Base-by-base conservation (phyloP, 2,329 filamentous ascomycete species). In the Colletotrichum eleusines region DNA sequence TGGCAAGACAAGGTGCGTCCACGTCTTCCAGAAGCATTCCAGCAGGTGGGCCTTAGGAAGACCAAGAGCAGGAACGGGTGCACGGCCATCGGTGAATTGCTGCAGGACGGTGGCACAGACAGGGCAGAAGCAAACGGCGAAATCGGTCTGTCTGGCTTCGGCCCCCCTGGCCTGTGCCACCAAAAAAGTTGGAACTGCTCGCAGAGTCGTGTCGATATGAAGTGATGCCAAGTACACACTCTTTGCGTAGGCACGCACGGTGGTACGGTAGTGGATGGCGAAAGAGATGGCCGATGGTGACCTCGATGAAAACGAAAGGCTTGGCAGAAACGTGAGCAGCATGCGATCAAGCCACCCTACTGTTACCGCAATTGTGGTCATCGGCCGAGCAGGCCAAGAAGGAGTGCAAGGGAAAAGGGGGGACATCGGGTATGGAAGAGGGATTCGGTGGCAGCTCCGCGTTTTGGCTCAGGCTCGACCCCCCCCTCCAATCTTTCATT, bases 1-100 rank as follows among this genome's bases (percentile, higher is more conserved):
- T 42, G 40, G 42, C 55, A 50, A 60, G 55, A 50, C 55, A 50
- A 60, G 55, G 55, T 12, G 55, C 26, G 53, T 42, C 68, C 68
- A 71, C 58, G 51, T 55, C 68, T 71, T 71, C 68, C 64, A 71
- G 68, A 71, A 71, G 50, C 48, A 53, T 71, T 71, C 68, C 51
- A 58, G 59, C 63, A 20, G 20, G 67, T 66, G 63, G 63, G 48
- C 48, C 58, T 61, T 53, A 35, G 42, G 8, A 35, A 51, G 60
- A 42, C 60, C 48, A 57, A 35, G 50, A 46, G 26, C 63, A 55
- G 53, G 33, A 55, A 55, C 53, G 20, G 44, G 33, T 50, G 66
- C 60, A 40, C 61, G 66, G 53, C 35, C 51, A 48, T 51, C 28
- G 33, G 51, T 51, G 48, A 55, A n/a, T n/a, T n/a, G 58, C 31